Base-by-base conservation (phyloP, 371 early-diverging fungal species). In the Blakeslea trispora region DNA sequence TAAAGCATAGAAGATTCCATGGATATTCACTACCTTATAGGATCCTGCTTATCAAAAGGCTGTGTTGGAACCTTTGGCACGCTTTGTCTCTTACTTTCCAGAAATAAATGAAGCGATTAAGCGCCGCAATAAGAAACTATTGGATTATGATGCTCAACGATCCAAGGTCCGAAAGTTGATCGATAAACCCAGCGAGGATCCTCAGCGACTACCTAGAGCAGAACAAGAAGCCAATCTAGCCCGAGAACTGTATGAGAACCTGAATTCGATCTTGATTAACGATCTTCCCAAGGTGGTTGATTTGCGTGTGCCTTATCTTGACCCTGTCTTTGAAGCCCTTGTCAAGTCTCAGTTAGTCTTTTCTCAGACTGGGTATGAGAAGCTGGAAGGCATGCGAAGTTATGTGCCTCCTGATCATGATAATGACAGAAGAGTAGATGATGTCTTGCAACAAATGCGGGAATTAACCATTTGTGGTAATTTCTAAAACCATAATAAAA, bases 251-350 rank as follows among this genome's bases (percentile, higher is more conserved):
- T 97, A 93, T 67, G 93, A 93, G 45, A 68, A 79, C 17, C 68
- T 94, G 61, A 94, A 96, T 68, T 63, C 70, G 9, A 84, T 88
- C 53, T 76, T 97, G 35, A 66, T 93, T 19, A 66, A 81, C 4
- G 96, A 96, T 61, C 82, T 97, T n/a, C 97, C 98, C 4, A 83
- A 87, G 67, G 80, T 96, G 6, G 81, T 97, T 41, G 90, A 91
- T 50, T 58, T 91, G 19, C 82, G 96, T n/a, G 89, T 94, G 0
- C 84, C 91, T 15, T 92, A 91, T 58, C 62, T 95, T 39, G 92
- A 96, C 43, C 97, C 97, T 9, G 88, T 88, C 2, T 94, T 97
- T 63, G 95, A 95, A 67, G 95, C 96, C 2, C 72, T 97, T 11
- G 88, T 95, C 55, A 92, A 93, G 72, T 75, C 87, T 7, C 94